Evolutionary conservation across 805 yeast species (phyloP).

Genomic region (Candida nanaspora): DNA sequence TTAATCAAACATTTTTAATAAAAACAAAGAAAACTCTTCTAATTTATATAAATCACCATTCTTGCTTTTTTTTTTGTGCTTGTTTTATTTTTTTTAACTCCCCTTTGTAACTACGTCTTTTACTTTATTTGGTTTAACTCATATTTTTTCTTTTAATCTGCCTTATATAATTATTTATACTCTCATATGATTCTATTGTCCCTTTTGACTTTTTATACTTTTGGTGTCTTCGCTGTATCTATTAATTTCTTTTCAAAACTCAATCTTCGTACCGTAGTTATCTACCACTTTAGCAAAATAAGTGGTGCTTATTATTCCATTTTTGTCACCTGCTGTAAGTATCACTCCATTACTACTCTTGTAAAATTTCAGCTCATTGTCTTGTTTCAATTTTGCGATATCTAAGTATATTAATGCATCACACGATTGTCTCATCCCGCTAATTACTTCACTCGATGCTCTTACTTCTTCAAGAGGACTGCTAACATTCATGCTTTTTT

Average conservation of each 20-base stretch:
- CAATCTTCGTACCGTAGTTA: conserved; percentile 6
- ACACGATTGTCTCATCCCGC: conserved; percentile 66
- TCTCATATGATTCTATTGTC: too few species aligned
- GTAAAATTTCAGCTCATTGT: conserved; percentile 42
- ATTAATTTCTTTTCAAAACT: conserved; percentile 5
- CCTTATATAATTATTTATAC: too few species aligned
- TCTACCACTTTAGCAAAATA: conserved; percentile 31
- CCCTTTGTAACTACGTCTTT: too few species aligned
- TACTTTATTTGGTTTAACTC: too few species aligned
- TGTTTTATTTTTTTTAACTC: too few species aligned
- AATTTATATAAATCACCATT: too few species aligned
- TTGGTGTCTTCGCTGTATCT: too few species aligned
- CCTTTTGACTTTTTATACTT: too few species aligned
- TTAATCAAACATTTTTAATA: neutral
- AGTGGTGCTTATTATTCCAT: conserved; percentile 42
- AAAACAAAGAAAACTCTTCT: too few species aligned
- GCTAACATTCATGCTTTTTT: neutral
- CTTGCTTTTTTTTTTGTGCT: too few species aligned
- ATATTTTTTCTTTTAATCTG: too few species aligned
- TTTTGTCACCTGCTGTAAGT: conserved; percentile 50
- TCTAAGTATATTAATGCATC: conserved; percentile 60
- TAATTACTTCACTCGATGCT: conserved; percentile 35
- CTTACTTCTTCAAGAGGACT: conserved; percentile 14
- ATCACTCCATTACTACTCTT: conserved; percentile 71
- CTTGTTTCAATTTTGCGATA: conserved; percentile 34